A percentile compares a stretch with the other conserved stretches of the same genome.
Conservation (phyloP, 2,329 filamentous ascomycete species). For the Didymella glomerata region DNA sequence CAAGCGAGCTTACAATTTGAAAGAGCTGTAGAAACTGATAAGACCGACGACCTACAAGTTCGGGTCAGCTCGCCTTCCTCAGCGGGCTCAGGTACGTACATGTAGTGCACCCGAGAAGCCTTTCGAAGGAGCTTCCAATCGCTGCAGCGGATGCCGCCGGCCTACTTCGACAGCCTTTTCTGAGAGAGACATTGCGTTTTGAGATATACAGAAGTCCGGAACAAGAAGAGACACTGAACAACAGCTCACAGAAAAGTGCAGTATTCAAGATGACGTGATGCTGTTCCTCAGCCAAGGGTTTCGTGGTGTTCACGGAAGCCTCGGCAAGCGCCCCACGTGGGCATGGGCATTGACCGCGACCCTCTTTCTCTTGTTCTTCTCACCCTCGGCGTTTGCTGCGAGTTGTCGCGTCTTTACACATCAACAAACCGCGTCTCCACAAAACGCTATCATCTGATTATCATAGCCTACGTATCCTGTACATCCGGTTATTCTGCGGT, state of each 20-base stretch:
- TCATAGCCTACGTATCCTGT: constrained; percentile 12
- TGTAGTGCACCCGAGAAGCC: constrained; percentile 71
- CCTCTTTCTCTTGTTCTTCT: neutral
- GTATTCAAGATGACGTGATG: constrained; percentile 7
- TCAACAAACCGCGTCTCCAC: constrained; percentile 2
- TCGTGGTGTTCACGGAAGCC: neutral
- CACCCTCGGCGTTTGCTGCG: neutral
- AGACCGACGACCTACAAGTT: constrained; percentile 49
- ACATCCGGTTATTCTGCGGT: constrained; percentile 18
- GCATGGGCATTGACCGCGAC: constrained; percentile 3
- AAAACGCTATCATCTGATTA: constrained; percentile 12
- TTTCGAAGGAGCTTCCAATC: constrained; percentile 70
- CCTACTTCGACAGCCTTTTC: constrained; percentile 37
- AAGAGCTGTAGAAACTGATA: constrained; percentile 56
- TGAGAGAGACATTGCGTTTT: constrained; percentile 26
- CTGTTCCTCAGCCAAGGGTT: constrained; percentile 10
- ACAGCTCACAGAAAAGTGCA: neutral
- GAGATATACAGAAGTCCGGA: neutral
- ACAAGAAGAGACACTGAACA: neutral
- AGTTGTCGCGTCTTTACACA: constrained; percentile 3
- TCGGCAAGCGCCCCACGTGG: constrained; percentile 5
- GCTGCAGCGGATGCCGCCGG: constrained; percentile 68
- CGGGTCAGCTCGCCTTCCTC: neutral
- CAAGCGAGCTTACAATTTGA: constrained; percentile 46
- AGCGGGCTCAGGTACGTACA: constrained; percentile 33